A percentile compares a stretch with the other conserved stretches of the same genome.
These are phyloP conservation scores for Umbelopsis vinacea DNA, from an alignment of 192 early-diverging fungal species.

Conservation along the genomic window DNA sequence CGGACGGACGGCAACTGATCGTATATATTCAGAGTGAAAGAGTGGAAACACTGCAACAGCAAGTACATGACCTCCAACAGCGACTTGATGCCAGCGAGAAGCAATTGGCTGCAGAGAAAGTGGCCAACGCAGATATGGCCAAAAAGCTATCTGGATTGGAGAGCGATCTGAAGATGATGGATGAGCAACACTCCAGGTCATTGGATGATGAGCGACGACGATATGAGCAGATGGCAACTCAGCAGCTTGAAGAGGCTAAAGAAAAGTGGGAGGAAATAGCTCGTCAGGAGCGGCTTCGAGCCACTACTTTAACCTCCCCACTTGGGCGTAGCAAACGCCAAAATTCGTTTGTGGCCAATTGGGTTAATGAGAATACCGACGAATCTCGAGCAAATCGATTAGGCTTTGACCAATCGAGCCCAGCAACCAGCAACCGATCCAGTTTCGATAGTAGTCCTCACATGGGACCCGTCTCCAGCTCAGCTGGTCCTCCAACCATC, in stretches of 20 bases:
- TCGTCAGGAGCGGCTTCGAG: conserved; percentile 9
- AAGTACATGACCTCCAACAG: conserved; percentile 33
- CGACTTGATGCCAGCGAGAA: conserved; percentile 36
- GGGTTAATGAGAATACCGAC: conserved; percentile 9
- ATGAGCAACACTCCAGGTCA: conserved; percentile 29
- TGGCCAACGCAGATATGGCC: neutral
- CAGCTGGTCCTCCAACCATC: conserved; percentile 32
- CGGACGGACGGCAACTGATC: neutral
- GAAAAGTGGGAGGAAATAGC: conserved; percentile 39
- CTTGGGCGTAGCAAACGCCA: conserved; percentile 8
- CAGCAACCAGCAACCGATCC: conserved; percentile 32
- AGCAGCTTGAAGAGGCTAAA: conserved; percentile 46
- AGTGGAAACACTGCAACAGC: conserved; percentile 32
- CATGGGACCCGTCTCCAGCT: conserved; percentile 12
- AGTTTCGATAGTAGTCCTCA: conserved; percentile 34
- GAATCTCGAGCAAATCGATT: conserved; percentile 2
- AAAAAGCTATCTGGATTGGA: conserved; percentile 1
- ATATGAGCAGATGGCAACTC: conserved; percentile 38
- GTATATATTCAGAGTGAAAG: conserved; percentile 28
- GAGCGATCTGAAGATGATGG: conserved; percentile 15
- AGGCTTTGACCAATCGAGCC: neutral
- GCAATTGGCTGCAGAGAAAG: conserved; percentile 29
- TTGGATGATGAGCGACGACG: conserved; percentile 44
- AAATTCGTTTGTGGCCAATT: conserved; percentile 14
- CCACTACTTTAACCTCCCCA: neutral